These are phyloP conservation scores for Colletotrichum destructivum DNA, from an alignment of 2,329 filamentous ascomycete genomes.

Conservation along the genomic window DNA sequence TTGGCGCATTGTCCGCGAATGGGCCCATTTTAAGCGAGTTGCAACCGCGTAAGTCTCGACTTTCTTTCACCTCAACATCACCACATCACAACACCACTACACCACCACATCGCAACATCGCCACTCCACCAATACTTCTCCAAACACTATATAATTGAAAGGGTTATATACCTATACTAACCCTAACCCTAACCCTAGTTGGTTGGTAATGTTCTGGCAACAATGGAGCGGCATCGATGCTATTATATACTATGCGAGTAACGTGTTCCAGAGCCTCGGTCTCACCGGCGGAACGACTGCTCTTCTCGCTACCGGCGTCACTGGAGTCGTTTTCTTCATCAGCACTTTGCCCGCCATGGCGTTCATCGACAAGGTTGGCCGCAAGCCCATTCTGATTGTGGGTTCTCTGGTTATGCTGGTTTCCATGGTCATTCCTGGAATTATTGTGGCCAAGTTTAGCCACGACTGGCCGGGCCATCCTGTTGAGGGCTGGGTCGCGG, in stretches of 20 bases:
- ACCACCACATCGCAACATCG: background rate
- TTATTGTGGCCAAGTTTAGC: constrained; percentile 57
- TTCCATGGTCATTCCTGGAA: constrained; percentile 56
- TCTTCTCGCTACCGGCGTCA: constrained; percentile 74
- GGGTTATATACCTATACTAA: background rate
- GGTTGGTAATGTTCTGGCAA: constrained; percentile 64
- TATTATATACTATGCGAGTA: constrained; percentile 65
- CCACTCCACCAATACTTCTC: background rate
- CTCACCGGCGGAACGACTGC: constrained; percentile 71
- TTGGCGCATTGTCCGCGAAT: constrained; percentile 60
- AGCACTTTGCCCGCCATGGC: constrained; percentile 51
- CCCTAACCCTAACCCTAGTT: constrained; percentile 47
- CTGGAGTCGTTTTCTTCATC: constrained; percentile 67
- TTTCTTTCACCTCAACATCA: background rate
- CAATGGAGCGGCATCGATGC: constrained; percentile 54
- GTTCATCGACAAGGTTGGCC: constrained; percentile 58
- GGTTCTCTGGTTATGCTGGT: constrained; percentile 57
- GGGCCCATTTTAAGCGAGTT: constrained; percentile 66
- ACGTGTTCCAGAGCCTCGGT: constrained; percentile 76
- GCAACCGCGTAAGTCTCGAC: constrained; percentile 28
- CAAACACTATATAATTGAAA: background rate
- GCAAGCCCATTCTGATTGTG: constrained; percentile 56
- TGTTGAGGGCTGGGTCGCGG: constrained; percentile 56
- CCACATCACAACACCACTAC: background rate
- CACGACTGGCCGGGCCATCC: constrained; percentile 55